Conservation (phyloP, 805 yeast genomes). For the Yarrowia porcina region DNA sequence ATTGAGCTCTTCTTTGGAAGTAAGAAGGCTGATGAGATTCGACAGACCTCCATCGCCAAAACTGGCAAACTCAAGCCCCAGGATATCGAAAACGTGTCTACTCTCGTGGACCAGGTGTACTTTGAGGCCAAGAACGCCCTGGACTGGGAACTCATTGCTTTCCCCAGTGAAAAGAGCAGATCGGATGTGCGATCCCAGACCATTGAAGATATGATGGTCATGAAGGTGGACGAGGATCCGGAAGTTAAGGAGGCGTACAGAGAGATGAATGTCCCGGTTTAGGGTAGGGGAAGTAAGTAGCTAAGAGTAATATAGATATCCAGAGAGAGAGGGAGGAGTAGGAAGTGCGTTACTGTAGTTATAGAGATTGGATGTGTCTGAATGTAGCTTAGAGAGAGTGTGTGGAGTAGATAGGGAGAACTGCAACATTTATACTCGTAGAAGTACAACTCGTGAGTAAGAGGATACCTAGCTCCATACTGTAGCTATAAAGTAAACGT, state of each 20-base stretch:
- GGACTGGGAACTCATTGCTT: conserved; percentile 23
- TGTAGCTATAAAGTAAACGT: too few relatives aligned
- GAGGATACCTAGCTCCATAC: too few relatives aligned
- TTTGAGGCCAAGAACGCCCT: conserved; percentile 14
- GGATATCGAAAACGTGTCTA: conserved; percentile 14
- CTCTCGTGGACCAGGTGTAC: conserved; percentile 14
- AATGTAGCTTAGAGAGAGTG: too few relatives aligned
- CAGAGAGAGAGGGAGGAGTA: too few relatives aligned
- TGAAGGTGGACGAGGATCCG: conserved; percentile 22
- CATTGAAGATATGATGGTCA: conserved; percentile 5
- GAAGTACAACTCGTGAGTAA: too few relatives aligned
- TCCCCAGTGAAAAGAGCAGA: neutral
- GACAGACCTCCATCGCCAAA: conserved; percentile 13
- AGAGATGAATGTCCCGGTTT: neutral
- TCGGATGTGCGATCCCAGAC: conserved; percentile 1
- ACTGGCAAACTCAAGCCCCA: conserved; percentile 20
- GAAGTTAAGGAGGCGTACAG: conserved; percentile 15
- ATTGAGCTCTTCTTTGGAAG: conserved; percentile 13
- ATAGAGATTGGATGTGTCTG: too few relatives aligned
- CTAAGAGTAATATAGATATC: too few relatives aligned
- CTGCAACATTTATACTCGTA: too few relatives aligned
- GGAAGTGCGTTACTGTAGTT: too few relatives aligned
- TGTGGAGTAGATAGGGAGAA: too few relatives aligned
- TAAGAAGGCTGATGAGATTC: conserved; percentile 10
- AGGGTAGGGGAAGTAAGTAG: too few relatives aligned